Percentiles rank a stretch among this genome's conserved stretches.
Evolutionary conservation across 106 monocot species (phyloP).

Genomic region (Allium fistulosum): DNA sequence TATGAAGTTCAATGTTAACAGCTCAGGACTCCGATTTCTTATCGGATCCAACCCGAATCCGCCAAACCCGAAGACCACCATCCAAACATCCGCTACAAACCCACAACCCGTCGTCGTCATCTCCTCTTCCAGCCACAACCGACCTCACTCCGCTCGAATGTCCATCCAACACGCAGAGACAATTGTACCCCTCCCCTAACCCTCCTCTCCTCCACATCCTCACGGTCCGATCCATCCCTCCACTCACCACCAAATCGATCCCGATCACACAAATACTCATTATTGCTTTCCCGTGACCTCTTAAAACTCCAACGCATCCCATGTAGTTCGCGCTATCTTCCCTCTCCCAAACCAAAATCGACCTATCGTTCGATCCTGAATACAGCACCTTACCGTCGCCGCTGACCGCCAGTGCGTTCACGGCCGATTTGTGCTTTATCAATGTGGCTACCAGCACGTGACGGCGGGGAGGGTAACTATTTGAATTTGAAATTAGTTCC

Average conservation of each 20-base stretch:
- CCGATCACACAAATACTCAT: conserved; percentile 21
- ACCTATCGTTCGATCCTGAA: conserved; percentile 39
- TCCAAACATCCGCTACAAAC: conserved; percentile 59
- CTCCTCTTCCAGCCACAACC: conserved; percentile 6
- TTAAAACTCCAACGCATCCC: conserved; percentile 14
- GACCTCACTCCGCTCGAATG: conserved; percentile 30
- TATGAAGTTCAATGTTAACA: too few relatives aligned
- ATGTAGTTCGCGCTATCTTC: conserved; percentile 24
- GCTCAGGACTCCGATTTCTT: background rate
- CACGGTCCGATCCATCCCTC: conserved; percentile 34
- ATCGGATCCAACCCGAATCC: conserved; percentile 16
- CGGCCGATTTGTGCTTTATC: conserved; percentile 36
- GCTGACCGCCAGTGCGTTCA: conserved; percentile 54
- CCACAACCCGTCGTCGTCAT: conserved; percentile 10
- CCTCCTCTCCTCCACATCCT: conserved; percentile 33
- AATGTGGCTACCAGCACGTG: conserved; percentile 30
- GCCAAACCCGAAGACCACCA: conserved; percentile 51
- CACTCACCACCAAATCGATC: conserved; percentile 20
- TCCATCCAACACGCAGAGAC: conserved; percentile 36
- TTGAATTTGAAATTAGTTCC: too few relatives aligned
- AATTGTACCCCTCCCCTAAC: conserved; percentile 15
- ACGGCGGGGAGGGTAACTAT: background rate
- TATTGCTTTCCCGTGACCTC: conserved; percentile 42
- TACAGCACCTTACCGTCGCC: conserved; percentile 47
- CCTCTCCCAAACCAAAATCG: conserved; percentile 47